These are phyloP conservation scores for Aspergillus conjunctus DNA, from an alignment of 495 filamentous ascomycete species.

Conservation along the genomic window DNA sequence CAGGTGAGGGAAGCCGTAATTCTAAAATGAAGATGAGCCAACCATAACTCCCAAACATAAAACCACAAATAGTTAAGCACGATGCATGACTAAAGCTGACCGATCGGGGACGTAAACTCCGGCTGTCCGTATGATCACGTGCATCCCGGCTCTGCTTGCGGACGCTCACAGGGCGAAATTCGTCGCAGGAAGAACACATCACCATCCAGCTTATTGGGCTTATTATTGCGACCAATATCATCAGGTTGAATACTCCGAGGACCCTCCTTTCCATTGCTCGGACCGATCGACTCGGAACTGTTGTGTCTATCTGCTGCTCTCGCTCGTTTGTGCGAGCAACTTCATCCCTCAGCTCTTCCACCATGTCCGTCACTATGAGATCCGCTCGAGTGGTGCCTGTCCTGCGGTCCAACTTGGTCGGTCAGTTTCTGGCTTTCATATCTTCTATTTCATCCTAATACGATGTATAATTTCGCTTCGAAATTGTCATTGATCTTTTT, in stretches of 20 bases:
- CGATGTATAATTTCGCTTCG: background rate
- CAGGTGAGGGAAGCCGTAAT: background rate
- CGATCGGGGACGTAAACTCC: conserved; percentile 25
- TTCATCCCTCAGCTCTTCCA: conserved; percentile 34
- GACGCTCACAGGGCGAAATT: conserved; percentile 16
- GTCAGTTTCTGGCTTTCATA: conserved; percentile 25
- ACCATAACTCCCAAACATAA: background rate
- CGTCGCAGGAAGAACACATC: conserved; percentile 21
- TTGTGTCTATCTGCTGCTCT: conserved; percentile 27
- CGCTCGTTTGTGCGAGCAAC: conserved; percentile 35
- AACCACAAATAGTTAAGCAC: background rate
- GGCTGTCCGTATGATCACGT: conserved; percentile 36
- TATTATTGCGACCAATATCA: conserved; percentile 4
- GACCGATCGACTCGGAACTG: conserved; percentile 18
- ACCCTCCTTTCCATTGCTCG: background rate
- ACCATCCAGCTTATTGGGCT: conserved; percentile 8
- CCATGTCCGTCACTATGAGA: conserved; percentile 50
- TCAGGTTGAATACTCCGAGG: background rate
- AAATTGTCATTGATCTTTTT: background rate
- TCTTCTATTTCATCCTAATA: conserved; percentile 7
- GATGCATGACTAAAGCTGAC: background rate
- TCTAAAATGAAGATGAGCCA: background rate
- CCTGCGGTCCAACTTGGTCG: conserved; percentile 37
- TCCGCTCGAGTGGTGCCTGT: conserved; percentile 44
- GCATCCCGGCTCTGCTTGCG: conserved; percentile 23